Evolutionary conservation across 345 rosid genomes (phyloP), one percentile per base, ranked within the genome.

Genomic region (Populus alba): DNA sequence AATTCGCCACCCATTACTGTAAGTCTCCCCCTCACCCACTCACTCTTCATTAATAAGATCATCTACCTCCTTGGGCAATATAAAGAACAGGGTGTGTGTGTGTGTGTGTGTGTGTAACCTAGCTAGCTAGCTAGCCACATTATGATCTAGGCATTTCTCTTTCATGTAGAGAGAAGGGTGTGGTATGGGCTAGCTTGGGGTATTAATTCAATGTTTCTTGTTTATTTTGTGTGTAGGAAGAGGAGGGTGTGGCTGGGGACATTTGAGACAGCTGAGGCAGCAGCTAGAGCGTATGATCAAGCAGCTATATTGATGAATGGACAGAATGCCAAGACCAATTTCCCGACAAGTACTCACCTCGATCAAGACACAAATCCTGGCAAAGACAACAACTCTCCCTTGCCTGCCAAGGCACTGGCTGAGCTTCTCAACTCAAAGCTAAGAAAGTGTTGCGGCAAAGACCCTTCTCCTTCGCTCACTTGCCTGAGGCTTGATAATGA

Each of bases 231-330:
- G 25, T 66, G 29, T 76, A 92, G 97, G 88, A 91, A 92, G 80
- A 87, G 89, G 78, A 91, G 97, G 78, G 89, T 92, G 33, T 92
- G 97, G 97, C 85, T 92, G 3, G 97, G 97, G 25, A 92, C 97
- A 25, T 92, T 92, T 71, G 90, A 90, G 84, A 87, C 97, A 6
- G 97, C 93, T 0, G 95, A 91, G 81, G 91, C 88, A 3, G 97
- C 97, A 4, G 97, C 95, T 4, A 87, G 82, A 69, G 93, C 92
- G 10, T 90, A 91, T 53, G 95, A 92, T 72, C 87, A 89, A 79
- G 97, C 97, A 29, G 90, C 95, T 5, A 66, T 91, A 35, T 35
- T 91, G 73, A 88, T 92, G 93, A 92, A 82, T 53, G 97, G 95
- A 1, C 91, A 83, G 11, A 92, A 84, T 79, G 95, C 97, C 0